Evolutionary conservation across 1,284 basidiomycete species (phyloP).

Genomic region (Mycosarcoma mackinlayi): DNA sequence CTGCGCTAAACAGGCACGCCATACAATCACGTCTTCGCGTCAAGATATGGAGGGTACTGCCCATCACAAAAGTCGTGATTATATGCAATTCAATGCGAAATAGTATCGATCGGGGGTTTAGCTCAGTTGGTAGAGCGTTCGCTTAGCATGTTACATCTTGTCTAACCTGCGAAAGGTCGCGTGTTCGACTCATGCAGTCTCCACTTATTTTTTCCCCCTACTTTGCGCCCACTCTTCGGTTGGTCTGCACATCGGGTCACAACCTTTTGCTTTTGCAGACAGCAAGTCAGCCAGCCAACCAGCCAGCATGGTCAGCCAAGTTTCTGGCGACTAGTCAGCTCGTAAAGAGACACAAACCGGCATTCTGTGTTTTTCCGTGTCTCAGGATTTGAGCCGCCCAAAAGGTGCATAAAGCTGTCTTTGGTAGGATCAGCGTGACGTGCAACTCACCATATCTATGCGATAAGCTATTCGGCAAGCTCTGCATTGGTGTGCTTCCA

Average conservation of each 20-base stretch:
- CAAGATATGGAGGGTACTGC: conserved; percentile 2
- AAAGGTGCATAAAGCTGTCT: too few relatives aligned
- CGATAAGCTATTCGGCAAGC: too few relatives aligned
- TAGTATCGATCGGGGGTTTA: conserved; percentile 45
- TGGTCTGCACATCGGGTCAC: too few relatives aligned
- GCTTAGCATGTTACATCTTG: conserved; percentile 46
- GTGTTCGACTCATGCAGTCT: conserved; percentile 62
- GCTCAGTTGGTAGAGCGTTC: conserved; percentile 61
- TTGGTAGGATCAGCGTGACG: too few relatives aligned
- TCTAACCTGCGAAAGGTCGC: conserved; percentile 57
- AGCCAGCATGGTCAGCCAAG: too few relatives aligned
- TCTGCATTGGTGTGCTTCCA: too few relatives aligned
- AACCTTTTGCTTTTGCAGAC: background rate
- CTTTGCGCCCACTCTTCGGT: background rate
- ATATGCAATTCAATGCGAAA: background rate
- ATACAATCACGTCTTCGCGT: conserved; percentile 20
- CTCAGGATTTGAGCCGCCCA: too few relatives aligned
- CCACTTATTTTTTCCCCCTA: conserved; percentile 20
- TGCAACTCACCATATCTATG: too few relatives aligned
- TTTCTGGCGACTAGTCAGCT: too few relatives aligned
- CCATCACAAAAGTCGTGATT: background rate
- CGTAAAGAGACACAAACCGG: too few relatives aligned
- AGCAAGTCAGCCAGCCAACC: too few relatives aligned
- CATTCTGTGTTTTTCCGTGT: too few relatives aligned
- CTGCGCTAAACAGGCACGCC: conserved; percentile 31